phyloP scores from a whole-genome alignment of 352 stramenopile genomes.

The Halophytophthora polymorphica region DNA sequence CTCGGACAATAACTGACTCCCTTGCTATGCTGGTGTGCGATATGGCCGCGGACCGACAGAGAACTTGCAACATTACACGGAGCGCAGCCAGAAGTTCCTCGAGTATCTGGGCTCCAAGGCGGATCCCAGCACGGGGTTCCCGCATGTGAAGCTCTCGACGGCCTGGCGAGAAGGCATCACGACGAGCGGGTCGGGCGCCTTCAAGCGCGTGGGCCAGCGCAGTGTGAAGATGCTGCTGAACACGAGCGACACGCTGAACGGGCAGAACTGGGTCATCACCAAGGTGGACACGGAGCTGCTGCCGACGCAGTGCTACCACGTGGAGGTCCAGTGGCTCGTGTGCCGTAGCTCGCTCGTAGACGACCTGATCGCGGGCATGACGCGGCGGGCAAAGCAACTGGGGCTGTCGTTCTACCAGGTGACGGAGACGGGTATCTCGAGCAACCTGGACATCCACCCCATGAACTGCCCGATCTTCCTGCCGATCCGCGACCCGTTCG shows the following conservation, averaged over 20 bases:
- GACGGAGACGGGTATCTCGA: slow-evolving; percentile 72
- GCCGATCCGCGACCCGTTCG: slow-evolving; percentile 36
- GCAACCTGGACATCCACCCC: slow-evolving; percentile 75
- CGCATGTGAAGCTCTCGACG: slow-evolving; percentile 50
- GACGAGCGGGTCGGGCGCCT: slow-evolving; percentile 48
- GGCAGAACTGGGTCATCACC: slow-evolving; percentile 81
- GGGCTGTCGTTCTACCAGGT: slow-evolving; percentile 71
- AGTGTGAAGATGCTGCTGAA: slow-evolving; percentile 77
- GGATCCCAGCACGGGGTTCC: slow-evolving; percentile 49
- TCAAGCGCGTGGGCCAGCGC: slow-evolving; percentile 61
- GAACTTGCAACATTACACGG: slow-evolving; percentile 55
- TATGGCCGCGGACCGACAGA: slow-evolving; percentile 23
- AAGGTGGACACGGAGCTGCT: slow-evolving; percentile 74
- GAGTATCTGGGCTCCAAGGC: slow-evolving; percentile 65
- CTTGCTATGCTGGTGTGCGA: not conserved
- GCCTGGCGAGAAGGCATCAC: slow-evolving; percentile 40
- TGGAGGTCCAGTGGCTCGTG: slow-evolving; percentile 85
- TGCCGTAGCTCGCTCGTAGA: slow-evolving; percentile 80
- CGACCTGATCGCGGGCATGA: slow-evolving; percentile 70
- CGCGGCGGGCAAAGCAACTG: slow-evolving; percentile 71
- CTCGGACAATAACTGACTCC: slow-evolving; percentile 3
- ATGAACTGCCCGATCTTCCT: slow-evolving; percentile 77
- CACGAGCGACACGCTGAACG: slow-evolving; percentile 58
- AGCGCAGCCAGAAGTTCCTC: slow-evolving; percentile 65
- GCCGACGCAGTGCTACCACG: slow-evolving; percentile 71